phyloP scores from a whole-genome alignment of 495 filamentous ascomycete genomes.

The Neurospora hispaniola region DNA sequence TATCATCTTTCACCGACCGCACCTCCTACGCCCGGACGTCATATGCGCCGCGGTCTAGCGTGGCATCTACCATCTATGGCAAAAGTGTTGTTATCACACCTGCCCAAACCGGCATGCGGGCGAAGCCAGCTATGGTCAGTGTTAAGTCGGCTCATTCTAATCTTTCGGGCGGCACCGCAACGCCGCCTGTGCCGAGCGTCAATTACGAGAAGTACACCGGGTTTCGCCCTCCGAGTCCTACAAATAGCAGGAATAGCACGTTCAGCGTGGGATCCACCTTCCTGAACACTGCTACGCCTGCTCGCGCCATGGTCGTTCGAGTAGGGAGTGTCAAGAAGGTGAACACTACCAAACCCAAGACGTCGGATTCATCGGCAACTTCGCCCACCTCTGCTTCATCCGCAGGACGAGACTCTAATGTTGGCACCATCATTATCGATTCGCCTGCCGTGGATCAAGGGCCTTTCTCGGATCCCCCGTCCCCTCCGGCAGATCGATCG shows the following conservation, averaged over 20 bases:
- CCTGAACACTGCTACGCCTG: constrained; percentile 46
- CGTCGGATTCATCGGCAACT: constrained; percentile 15
- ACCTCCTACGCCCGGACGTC: constrained; percentile 56
- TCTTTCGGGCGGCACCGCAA: constrained; percentile 32
- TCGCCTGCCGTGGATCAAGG: constrained; percentile 39
- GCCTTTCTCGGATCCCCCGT: constrained; percentile 49
- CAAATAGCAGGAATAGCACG: constrained; percentile 35
- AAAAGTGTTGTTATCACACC: constrained; percentile 77
- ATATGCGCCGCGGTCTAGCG: constrained; percentile 61
- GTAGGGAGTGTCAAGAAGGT: constrained; percentile 42
- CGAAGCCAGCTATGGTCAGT: constrained; percentile 82
- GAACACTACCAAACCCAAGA: constrained; percentile 11
- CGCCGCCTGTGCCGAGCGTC: constrained; percentile 45
- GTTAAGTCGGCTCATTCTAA: constrained; percentile 54
- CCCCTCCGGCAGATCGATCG: constrained; percentile 1
- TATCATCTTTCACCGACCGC: constrained; percentile 53
- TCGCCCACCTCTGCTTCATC: constrained; percentile 14
- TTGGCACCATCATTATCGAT: constrained; percentile 41
- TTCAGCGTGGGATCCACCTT: constrained; percentile 58
- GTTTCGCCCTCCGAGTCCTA: constrained; percentile 36
- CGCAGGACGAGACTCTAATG: constrained; percentile 22
- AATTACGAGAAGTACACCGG: constrained; percentile 40
- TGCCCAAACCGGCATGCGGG: constrained; percentile 71
- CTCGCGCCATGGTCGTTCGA: constrained; percentile 42
- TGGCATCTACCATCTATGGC: constrained; percentile 87